Percentiles rank a stretch among this genome's conserved stretches.
Conservation (phyloP, 345 rosid species). For the Citrus trifoliata region DNA sequence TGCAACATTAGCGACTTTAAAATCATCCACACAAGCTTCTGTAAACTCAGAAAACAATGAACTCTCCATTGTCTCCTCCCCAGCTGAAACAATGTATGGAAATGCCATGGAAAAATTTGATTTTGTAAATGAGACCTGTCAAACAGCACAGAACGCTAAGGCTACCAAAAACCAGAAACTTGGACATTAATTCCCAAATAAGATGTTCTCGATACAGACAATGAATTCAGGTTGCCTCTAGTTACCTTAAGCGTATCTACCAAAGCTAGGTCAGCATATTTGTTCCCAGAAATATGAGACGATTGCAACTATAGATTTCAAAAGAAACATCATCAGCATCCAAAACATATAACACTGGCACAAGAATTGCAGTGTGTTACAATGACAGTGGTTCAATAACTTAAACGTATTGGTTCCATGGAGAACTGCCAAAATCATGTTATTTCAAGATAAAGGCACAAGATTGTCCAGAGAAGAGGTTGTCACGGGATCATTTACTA, state of each 20-base stretch:
- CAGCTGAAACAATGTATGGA: slow-evolving; percentile 74
- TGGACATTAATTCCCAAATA: not conserved
- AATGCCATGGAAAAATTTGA: slow-evolving; percentile 94
- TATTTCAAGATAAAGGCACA: too few relatives aligned
- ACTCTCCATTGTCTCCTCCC: slow-evolving; percentile 70
- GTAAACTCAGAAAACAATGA: slow-evolving; percentile 64
- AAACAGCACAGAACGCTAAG: slow-evolving; percentile 14
- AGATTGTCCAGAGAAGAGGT: too few relatives aligned
- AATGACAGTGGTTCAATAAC: not conserved
- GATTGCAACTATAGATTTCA: slow-evolving; percentile 57
- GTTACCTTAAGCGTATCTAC: slow-evolving; percentile 70
- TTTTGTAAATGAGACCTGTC: slow-evolving; percentile 54
- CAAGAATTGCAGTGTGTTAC: not conserved
- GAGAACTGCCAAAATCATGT: not conserved
- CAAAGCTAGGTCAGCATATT: slow-evolving; percentile 50
- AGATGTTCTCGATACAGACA: not conserved
- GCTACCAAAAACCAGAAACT: slow-evolving; percentile 6
- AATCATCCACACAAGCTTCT: slow-evolving; percentile 57
- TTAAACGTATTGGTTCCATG: not conserved
- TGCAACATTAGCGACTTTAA: slow-evolving; percentile 50
- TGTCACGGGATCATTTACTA: too few relatives aligned
- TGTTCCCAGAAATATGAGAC: slow-evolving; percentile 58
- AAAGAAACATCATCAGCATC: slow-evolving; percentile 13
- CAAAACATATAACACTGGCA: not conserved
- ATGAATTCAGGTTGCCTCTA: not conserved